Evolutionary conservation across 768 basidiomycete genomes (phyloP).

Genomic region (Termitomyces sp.): DNA sequence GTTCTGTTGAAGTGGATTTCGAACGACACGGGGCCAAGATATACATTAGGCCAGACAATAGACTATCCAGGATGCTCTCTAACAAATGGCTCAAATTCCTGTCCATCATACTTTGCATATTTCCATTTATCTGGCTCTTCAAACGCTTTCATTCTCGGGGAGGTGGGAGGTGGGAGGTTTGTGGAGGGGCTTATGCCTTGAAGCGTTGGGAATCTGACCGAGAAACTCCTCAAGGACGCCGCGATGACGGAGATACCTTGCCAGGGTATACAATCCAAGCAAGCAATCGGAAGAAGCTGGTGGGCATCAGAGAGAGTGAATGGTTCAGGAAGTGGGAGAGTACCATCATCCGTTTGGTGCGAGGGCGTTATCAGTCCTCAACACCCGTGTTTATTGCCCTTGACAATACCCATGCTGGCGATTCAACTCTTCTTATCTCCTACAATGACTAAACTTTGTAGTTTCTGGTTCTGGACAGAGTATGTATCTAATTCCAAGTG

Average conservation of each 20-base stretch:
- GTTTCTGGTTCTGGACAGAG: neutral
- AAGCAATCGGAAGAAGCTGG: conserved; percentile 20
- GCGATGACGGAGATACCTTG: neutral
- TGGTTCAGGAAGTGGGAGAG: conserved; percentile 82
- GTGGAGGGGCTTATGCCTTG: conserved; percentile 73
- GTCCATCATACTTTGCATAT: conserved; percentile 65
- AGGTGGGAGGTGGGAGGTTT: conserved; percentile 74
- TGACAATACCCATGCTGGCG: conserved; percentile 5
- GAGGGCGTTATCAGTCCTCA: conserved; percentile 38
- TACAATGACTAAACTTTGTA: conserved; percentile 17
- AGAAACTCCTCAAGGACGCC: neutral
- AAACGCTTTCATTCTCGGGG: conserved; percentile 63
- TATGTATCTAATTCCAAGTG: neutral
- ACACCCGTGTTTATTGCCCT: conserved; percentile 23
- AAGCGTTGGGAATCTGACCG: conserved; percentile 40
- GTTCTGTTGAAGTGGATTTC: conserved; percentile 48
- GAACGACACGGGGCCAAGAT: conserved; percentile 43
- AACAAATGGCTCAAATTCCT: conserved; percentile 71
- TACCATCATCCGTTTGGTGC: conserved; percentile 59
- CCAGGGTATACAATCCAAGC: conserved; percentile 15
- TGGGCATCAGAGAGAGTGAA: conserved; percentile 68
- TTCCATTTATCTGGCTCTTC: conserved; percentile 80
- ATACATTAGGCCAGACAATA: conserved; percentile 65
- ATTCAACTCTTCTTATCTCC: conserved; percentile 24
- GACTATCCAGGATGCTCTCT: conserved; percentile 62